Conservation (phyloP, 768 basidiomycete species). For the Sporobolomyces roseus region DNA sequence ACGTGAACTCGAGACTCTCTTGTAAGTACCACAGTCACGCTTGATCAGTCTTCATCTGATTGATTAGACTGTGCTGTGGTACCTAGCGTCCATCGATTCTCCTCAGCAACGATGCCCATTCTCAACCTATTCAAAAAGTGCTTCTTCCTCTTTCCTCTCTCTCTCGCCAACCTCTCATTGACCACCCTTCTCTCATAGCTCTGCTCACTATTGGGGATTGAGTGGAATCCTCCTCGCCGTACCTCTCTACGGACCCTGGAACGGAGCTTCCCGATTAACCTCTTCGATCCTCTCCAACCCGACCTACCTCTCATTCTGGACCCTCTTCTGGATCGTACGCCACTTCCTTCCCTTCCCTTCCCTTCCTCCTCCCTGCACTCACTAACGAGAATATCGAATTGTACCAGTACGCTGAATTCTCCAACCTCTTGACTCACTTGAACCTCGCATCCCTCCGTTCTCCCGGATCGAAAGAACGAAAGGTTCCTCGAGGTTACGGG, state of each 20-base stretch:
- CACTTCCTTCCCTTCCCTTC: not conserved
- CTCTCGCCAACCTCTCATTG: not conserved
- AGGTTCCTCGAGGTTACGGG: slow-evolving; percentile 88
- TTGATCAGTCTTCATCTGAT: not conserved
- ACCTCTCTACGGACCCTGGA: slow-evolving; percentile 76
- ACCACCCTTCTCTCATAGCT: slow-evolving; percentile 55
- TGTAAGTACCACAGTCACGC: slow-evolving; percentile 55
- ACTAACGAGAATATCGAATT: not conserved
- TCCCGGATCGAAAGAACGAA: slow-evolving; percentile 64
- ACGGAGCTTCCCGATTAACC: slow-evolving; percentile 62
- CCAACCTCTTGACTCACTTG: slow-evolving; percentile 77
- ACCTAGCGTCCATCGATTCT: slow-evolving; percentile 83
- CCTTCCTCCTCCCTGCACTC: not conserved
- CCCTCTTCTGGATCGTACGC: slow-evolving; percentile 70
- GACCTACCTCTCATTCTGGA: slow-evolving; percentile 63
- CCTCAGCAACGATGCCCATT: slow-evolving; percentile 87
- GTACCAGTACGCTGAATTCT: slow-evolving; percentile 71
- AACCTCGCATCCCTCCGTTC: slow-evolving; percentile 80
- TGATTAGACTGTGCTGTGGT: too few species aligned
- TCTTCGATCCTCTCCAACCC: slow-evolving; percentile 64
- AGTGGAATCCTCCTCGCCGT: slow-evolving; percentile 73
- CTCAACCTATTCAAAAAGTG: slow-evolving; percentile 86
- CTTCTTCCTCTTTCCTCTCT: not conserved
- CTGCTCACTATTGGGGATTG: slow-evolving; percentile 79
- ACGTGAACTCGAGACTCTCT: slow-evolving; percentile 85